Evolutionary conservation across 2,329 filamentous ascomycete genomes (phyloP).

Genomic region (Fonsecaea erecta): DNA sequence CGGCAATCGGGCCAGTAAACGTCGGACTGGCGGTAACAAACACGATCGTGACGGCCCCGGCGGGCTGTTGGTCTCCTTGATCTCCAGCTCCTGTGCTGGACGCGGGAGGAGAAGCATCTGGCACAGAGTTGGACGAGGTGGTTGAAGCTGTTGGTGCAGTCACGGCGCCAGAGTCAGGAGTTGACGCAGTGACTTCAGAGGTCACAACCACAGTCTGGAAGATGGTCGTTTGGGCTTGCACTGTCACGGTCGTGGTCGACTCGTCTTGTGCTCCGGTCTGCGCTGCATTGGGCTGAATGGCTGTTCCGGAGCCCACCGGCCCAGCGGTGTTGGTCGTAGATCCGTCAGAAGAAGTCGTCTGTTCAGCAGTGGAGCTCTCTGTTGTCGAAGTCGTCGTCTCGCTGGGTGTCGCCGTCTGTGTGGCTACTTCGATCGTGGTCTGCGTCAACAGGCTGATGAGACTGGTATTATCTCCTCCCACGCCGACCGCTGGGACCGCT

Average conservation of each 20-base stretch:
- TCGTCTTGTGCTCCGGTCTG: conserved; percentile 1
- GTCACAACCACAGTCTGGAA: conserved; percentile 24
- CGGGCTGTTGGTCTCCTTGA: background rate
- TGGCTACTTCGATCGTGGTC: conserved; percentile 12
- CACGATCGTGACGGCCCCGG: conserved; percentile 42
- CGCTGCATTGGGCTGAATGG: conserved; percentile 15
- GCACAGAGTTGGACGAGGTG: conserved; percentile 1
- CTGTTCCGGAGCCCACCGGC: conserved; percentile 8
- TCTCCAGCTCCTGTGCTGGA: background rate
- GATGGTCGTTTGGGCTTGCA: conserved; percentile 24
- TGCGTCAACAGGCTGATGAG: conserved; percentile 32
- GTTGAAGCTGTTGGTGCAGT: background rate
- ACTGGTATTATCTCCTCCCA: conserved; percentile 32
- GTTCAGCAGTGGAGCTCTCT: background rate
- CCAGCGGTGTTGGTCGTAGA: background rate
- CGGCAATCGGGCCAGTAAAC: conserved; percentile 55
- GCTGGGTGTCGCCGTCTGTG: conserved; percentile 4
- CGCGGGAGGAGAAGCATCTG: background rate
- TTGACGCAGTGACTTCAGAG: conserved; percentile 19
- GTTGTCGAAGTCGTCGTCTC: background rate
- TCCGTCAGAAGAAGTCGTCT: background rate
- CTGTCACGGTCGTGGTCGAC: conserved; percentile 20
- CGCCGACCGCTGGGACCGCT: conserved; percentile 34
- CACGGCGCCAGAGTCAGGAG: background rate
- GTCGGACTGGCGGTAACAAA: conserved; percentile 59